Base-by-base conservation (phyloP, 768 basidiomycete species). In the Kwoniella mangroviensis region DNA sequence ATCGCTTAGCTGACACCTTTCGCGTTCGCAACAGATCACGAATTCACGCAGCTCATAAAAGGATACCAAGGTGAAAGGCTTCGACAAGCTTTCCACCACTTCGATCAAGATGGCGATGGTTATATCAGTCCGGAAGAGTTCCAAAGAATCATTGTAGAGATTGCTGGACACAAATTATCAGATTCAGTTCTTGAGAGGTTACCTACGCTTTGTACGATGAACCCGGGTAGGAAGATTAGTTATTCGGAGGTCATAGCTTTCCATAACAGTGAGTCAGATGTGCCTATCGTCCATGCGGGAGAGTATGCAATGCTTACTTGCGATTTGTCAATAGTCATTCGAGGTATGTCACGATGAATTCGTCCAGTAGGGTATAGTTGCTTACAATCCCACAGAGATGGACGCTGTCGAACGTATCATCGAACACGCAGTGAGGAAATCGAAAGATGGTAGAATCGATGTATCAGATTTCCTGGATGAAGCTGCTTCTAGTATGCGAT, bases 31-130 rank as follows among this genome's bases (percentile, higher is more conserved):
- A 41, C 75, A 94, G 92, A 95, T 85, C 92, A 92, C 81, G 95
- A 98, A 84, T 98, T 98, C 85, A 97, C 94, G 40, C 95, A 98
- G 85, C 85, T 98, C 69, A 97, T 99, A 93, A 98, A 98, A 84
- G 96, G 94, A 53, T 88, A 98, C 66, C 97, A 98, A 85, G 97
- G 95, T 79, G 97, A 99, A 84, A 90, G 97, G 41, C 86, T 99
- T 65, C 91, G 97, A 70, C 97, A 99, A 84, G 91, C 94, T 26
- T 99, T 98, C 86, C 91, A 89, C 85, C 89, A 90, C 84, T 87
- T 98, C 80, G 96, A 98, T 84, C 85, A 86, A 59, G 91, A 96
- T 80, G 89, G 91, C 79, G 92, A 96, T 79, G 97, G 97, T 55
- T 93, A 96, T 85, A 98, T 99, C 84, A 86, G 86, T 73, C 92